Conservation (phyloP, 2,329 filamentous ascomycete genomes). For the Colletotrichum filicis region DNA sequence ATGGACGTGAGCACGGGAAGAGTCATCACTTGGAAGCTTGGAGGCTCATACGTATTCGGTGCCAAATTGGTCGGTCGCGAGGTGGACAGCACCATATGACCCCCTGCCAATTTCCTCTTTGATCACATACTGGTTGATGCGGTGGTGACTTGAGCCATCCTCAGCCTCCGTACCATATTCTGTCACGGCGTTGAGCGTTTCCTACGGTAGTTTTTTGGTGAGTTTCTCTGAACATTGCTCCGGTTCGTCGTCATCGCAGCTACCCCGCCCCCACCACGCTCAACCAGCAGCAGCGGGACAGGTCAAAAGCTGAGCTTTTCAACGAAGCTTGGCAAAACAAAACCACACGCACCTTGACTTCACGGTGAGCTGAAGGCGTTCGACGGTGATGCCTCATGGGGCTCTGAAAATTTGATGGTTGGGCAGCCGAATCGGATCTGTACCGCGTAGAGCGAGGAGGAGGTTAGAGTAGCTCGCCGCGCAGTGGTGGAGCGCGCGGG, state of each 20-base stretch:
- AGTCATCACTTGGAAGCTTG: conserved; percentile 35
- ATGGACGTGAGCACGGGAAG: conserved; percentile 17
- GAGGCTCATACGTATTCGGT: conserved; percentile 82
- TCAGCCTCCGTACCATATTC: conserved; percentile 87
- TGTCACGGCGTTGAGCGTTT: conserved; percentile 90
- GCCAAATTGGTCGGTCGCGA: conserved; percentile 90
- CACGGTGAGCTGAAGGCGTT: conserved; percentile 66
- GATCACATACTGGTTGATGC: conserved; percentile 95
- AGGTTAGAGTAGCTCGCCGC: conserved; percentile 27
- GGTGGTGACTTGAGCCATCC: conserved; percentile 83
- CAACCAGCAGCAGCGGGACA: conserved; percentile 35
- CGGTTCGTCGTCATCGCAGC: background rate
- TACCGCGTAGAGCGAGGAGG: background rate
- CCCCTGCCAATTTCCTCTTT: conserved; percentile 96
- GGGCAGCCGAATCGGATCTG: conserved; percentile 36
- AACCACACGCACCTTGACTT: conserved; percentile 61
- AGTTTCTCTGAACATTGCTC: conserved; percentile 5
- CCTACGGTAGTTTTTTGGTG: conserved; percentile 57
- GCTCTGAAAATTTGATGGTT: conserved; percentile 55
- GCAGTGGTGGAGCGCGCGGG: conserved; percentile 27
- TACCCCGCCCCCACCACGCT: conserved; percentile 30
- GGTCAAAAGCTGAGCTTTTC: background rate
- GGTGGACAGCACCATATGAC: conserved; percentile 93
- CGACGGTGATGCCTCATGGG: conserved; percentile 68
- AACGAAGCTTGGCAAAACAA: background rate